Evolutionary conservation across 2,329 filamentous ascomycete species (phyloP).

Genomic region (Teratosphaeria nubilosa): DNA sequence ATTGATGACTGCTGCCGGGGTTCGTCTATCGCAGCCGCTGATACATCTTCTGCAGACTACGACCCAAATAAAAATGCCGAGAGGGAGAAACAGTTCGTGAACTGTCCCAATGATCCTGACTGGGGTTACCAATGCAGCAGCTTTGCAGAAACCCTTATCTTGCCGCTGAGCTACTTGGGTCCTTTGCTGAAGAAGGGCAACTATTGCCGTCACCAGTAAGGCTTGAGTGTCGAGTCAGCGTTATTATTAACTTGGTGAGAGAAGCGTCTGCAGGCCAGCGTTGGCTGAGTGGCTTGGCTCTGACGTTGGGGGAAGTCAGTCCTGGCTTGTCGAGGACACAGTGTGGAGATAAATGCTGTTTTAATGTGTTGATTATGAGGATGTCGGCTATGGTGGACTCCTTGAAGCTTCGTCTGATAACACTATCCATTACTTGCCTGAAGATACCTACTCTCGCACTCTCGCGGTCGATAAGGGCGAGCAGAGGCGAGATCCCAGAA

Average conservation of each 20-base stretch:
- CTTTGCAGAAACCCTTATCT: background rate
- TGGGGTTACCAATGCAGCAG: background rate
- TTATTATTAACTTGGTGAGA: background rate
- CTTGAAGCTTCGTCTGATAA: too few relatives aligned
- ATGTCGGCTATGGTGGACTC: too few relatives aligned
- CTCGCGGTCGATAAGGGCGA: too few relatives aligned
- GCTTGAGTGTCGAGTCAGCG: background rate
- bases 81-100: background rate
- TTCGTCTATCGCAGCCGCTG: background rate
- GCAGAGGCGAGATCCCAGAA: too few relatives aligned
- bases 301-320: background rate
- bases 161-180: background rate
- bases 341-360: background rate
- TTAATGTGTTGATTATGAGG: background rate
- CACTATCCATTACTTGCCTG: too few relatives aligned
- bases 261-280: background rate
- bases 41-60: background rate
- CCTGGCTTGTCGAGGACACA: background rate
- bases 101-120: background rate
- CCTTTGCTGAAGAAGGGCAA: background rate
- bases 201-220: background rate
- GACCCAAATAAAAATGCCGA: background rate
- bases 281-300: background rate
- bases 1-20: background rate
- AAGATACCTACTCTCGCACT: too few relatives aligned